These are phyloP conservation scores for Vitis hybrid DNA, from an alignment of 177 flowering plant species.

Conservation along the genomic window DNA sequence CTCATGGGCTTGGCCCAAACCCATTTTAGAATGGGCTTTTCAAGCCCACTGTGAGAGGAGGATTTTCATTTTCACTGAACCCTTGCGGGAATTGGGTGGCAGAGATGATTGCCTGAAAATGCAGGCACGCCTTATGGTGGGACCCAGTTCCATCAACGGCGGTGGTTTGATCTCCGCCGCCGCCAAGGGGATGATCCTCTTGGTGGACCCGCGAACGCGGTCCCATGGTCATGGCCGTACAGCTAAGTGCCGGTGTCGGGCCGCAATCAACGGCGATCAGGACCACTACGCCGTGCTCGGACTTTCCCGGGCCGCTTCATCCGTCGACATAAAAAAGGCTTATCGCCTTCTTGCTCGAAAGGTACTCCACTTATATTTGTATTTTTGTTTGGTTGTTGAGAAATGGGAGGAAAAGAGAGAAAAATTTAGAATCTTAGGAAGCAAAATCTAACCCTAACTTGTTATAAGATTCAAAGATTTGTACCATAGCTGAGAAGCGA, in stretches of 20 bases:
- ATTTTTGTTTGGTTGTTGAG: not conserved
- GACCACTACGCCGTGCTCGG: conserved; percentile 78
- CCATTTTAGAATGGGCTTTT: too few relatives aligned
- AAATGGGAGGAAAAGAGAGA: not conserved
- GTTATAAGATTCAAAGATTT: not conserved
- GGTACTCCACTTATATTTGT: conserved; percentile 37
- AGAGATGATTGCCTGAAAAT: conserved; percentile 32
- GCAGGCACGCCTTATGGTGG: conserved; percentile 45
- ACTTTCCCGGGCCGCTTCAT: conserved; percentile 45
- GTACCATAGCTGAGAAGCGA: not conserved
- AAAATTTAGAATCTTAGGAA: not conserved
- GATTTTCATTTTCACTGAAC: too few relatives aligned
- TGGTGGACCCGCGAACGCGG: not conserved
- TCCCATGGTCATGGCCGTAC: not conserved
- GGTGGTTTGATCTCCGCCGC: conserved; percentile 7
- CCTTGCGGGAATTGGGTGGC: too few relatives aligned
- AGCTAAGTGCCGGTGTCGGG: conserved; percentile 14
- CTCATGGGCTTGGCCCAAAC: too few relatives aligned
- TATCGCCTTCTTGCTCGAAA: conserved; percentile 84
- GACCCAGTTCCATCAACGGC: conserved; percentile 29
- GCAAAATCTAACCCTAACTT: not conserved
- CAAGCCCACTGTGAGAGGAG: too few relatives aligned
- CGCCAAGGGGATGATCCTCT: not conserved
- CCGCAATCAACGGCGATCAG: conserved; percentile 35
- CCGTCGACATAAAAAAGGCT: conserved; percentile 66